Evolutionary conservation across 1,284 basidiomycete species (phyloP), one percentile per base, ranked within the genome.

Genomic region (Psilocybe mexicana): DNA sequence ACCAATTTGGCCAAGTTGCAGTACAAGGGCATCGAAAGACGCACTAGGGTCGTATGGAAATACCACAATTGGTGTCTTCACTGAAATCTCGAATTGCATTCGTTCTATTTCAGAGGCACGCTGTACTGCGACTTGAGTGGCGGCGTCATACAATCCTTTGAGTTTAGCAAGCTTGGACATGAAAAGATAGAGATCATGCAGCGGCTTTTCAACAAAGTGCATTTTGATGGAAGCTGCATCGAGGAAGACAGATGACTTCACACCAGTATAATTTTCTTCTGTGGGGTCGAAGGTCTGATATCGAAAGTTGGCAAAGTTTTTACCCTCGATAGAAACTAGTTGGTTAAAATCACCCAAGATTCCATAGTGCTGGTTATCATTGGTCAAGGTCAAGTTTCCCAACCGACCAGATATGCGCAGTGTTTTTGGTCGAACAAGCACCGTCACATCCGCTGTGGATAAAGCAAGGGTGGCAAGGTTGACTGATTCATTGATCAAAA

Each of bases 71-170:
- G 97, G 97, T 0, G 96, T 92, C 75, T 94, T 93, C 71, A 99
- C 81, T 40, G 90, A 86, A 28, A 99, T 73, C 61, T 96, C 87
- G 76, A 96, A 98, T 70, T 92, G 87, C 92, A 99, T 95, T 58
- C 87, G 83, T 65, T 93, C 88, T 11, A 96, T 90, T 72, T 93
- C 90, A 36, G 93, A 87, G 2, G 96, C 97, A 52, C 87, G 85
- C 69, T 98, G 94, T 6, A 93, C 93, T 23, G 97, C 97, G 18
- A 88, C 96, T 70, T 92, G 86, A 4, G 93, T 92, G 6, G 96
- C 94, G n/a, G 94, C 88, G 72, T 99, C 96, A 68, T 99, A 99
- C 6, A 99, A 76, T 1, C 92, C 92, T 75, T 97, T 97, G 66
- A 98, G 84, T 63, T 87, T 89, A 1, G 94, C 93, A 54, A 99